Conservation (phyloP, 306 rosid genomes). For the Medicago lupulina region DNA sequence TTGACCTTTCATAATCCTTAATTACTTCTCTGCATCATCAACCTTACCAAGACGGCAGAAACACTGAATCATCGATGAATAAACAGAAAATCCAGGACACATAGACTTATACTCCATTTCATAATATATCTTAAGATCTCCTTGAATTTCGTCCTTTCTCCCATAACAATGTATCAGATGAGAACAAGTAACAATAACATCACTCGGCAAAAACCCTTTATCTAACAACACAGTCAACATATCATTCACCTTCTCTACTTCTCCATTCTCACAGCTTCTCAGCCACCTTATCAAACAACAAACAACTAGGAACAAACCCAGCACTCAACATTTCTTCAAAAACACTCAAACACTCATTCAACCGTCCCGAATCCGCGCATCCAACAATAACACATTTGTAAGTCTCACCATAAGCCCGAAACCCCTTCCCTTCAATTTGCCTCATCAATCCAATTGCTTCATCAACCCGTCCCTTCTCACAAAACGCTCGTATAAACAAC, state of each 20-base stretch:
- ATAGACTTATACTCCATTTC: conserved; percentile 71
- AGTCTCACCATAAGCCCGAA: too few species aligned
- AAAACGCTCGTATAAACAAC: conserved; percentile 46
- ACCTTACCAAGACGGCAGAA: conserved; percentile 58
- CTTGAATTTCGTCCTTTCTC: conserved; percentile 41
- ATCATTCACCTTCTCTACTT: conserved; percentile 55
- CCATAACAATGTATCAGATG: conserved; percentile 64
- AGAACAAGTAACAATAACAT: conserved; percentile 56
- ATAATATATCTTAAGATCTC: conserved; percentile 45
- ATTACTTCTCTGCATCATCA: conserved; percentile 71
- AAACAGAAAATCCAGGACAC: conserved; percentile 64
- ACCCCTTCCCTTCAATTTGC: conserved; percentile 34
- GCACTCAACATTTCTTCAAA: conserved; percentile 63
- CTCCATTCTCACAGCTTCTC: conserved; percentile 62
- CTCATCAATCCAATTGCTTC: conserved; percentile 59
- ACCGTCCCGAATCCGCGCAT: too few species aligned
- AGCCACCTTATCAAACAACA: conserved; percentile 65
- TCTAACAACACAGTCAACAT: conserved; percentile 67
- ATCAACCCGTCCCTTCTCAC: conserved; percentile 61
- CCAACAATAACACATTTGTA: too few species aligned
- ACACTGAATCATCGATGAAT: conserved; percentile 52
- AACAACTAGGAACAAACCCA: conserved; percentile 69
- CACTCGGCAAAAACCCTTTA: conserved; percentile 68
- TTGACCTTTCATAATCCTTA: conserved; percentile 14
- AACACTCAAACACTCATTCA: too few species aligned